Percentiles rank a stretch among this genome's conserved stretches.
These are phyloP conservation scores for Pyricularia sp. DNA, from an alignment of 2,329 filamentous ascomycete species.

Conservation along the genomic window DNA sequence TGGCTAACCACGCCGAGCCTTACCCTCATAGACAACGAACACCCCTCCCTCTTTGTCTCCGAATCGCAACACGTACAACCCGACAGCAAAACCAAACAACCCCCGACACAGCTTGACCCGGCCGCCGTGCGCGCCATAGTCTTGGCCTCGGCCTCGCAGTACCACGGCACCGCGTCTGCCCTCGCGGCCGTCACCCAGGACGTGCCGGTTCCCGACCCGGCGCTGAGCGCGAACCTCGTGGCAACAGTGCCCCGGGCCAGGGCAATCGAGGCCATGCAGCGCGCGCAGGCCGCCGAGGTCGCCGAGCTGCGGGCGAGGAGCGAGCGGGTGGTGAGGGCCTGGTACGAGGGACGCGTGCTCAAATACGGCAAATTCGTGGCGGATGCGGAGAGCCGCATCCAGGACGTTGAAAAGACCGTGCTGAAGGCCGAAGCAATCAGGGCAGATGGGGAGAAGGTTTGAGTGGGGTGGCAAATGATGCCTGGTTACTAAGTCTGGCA, in stretches of 20 bases:
- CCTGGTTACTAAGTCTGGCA: not conserved
- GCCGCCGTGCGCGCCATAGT: constrained; percentile 41
- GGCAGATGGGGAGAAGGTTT: constrained; percentile 22
- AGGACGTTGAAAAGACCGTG: constrained; percentile 51
- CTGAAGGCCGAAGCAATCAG: constrained; percentile 41
- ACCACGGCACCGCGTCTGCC: constrained; percentile 41
- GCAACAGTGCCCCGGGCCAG: constrained; percentile 47
- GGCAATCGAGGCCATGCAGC: constrained; percentile 45
- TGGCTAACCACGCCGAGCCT: not conserved
- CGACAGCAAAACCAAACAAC: constrained; percentile 20
- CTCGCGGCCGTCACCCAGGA: constrained; percentile 41
- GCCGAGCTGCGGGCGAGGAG: constrained; percentile 50
- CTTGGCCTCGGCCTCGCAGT: constrained; percentile 41
- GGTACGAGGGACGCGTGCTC: constrained; percentile 64
- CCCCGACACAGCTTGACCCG: constrained; percentile 36
- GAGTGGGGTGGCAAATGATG: not conserved
- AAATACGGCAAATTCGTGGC: constrained; percentile 56
- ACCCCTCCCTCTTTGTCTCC: constrained; percentile 42
- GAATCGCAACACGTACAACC: constrained; percentile 13
- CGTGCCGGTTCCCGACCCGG: constrained; percentile 41
- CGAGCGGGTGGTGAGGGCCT: constrained; percentile 48
- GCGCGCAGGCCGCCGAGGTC: constrained; percentile 48
- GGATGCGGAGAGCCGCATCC: constrained; percentile 55
- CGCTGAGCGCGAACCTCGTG: constrained; percentile 41
- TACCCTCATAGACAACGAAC: constrained; percentile 30